A percentile compares a stretch with the other conserved stretches of the same genome.
phyloP scores from a whole-genome alignment of 1,284 basidiomycete species.

The Fomitopsis schrenkii region DNA sequence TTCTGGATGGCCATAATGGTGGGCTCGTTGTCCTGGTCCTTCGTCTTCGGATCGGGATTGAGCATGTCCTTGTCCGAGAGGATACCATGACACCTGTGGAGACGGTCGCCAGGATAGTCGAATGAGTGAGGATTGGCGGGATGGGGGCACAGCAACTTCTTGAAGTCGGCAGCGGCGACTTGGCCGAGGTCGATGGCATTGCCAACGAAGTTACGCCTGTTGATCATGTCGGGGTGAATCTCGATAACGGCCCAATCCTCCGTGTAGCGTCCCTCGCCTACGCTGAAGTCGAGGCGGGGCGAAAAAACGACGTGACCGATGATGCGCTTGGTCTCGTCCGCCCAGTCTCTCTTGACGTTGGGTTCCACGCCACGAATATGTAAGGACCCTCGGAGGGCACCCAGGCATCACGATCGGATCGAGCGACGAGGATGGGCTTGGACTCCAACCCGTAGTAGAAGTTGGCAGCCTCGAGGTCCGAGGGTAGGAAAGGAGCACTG shows the following conservation, averaged over 20 bases:
- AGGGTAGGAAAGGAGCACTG: not conserved
- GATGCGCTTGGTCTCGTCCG: slow-evolving; percentile 19
- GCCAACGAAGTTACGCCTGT: slow-evolving; percentile 16
- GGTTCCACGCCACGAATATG: slow-evolving; percentile 19
- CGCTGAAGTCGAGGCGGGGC: slow-evolving; percentile 21
- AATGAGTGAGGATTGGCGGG: slow-evolving; percentile 11
- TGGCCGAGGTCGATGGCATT: slow-evolving; percentile 18
- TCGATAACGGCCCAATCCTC: slow-evolving; percentile 33
- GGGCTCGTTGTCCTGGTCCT: slow-evolving; percentile 10
- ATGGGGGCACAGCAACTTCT: slow-evolving; percentile 17
- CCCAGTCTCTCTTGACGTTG: slow-evolving; percentile 26
- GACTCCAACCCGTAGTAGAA: slow-evolving; percentile 26
- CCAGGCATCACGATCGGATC: slow-evolving; percentile 24
- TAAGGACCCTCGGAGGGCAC: slow-evolving; percentile 21
- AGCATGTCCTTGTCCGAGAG: slow-evolving; percentile 11
- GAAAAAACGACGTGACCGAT: slow-evolving; percentile 28
- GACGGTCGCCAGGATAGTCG: slow-evolving; percentile 19
- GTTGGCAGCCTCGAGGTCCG: slow-evolving; percentile 11
- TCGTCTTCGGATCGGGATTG: not conserved
- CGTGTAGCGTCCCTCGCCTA: slow-evolving; percentile 21
- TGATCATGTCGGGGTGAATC: slow-evolving; percentile 26
- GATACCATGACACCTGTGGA: slow-evolving; percentile 16
- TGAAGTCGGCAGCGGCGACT: slow-evolving; percentile 9
- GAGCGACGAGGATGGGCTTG: slow-evolving; percentile 23
- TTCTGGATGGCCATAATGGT: slow-evolving; percentile 12